Evolutionary conservation across 441 rosid species (phyloP).

Genomic region (Erysimum cheiri): DNA sequence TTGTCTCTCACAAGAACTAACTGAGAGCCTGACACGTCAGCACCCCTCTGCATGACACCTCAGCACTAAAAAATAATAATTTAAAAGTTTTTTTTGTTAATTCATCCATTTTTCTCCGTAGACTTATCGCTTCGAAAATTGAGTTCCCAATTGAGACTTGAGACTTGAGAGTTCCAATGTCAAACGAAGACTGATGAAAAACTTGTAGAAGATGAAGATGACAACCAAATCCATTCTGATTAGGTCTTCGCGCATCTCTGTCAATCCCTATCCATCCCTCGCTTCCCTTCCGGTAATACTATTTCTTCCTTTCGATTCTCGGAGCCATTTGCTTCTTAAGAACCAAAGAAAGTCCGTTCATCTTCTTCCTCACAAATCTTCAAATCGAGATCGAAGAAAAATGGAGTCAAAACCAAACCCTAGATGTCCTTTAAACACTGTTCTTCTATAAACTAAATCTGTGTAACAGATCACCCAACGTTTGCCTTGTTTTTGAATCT

Average conservation of each 20-base stretch:
- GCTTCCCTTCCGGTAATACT: slow-evolving; percentile 29
- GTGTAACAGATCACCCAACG: too few relatives aligned
- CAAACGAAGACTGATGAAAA: slow-evolving; percentile 16
- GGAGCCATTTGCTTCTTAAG: slow-evolving; percentile 13
- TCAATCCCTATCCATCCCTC: slow-evolving; percentile 18
- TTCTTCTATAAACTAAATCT: too few relatives aligned
- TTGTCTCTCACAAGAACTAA: too few relatives aligned
- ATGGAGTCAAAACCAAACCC: slow-evolving; percentile 35
- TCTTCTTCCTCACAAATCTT: background rate
- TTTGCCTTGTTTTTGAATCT: too few relatives aligned
- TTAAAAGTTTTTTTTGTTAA: background rate
- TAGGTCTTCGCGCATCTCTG: slow-evolving; percentile 26
- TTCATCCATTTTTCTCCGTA: slow-evolving; percentile 14
- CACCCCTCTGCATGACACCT: too few relatives aligned
- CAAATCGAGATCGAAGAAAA: slow-evolving; percentile 31
- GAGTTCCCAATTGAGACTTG: background rate
- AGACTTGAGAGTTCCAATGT: background rate
- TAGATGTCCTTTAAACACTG: slow-evolving; percentile 49
- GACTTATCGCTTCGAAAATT: slow-evolving; percentile 15
- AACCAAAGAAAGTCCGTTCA: slow-evolving; percentile 24
- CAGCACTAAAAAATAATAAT: too few relatives aligned
- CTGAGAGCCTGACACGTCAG: too few relatives aligned
- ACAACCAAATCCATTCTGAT: slow-evolving; percentile 28
- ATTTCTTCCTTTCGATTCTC: background rate
- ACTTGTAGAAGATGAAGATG: slow-evolving; percentile 24